Base-by-base conservation (phyloP, 257 asterid species). In the Solanum bulbocastanum region DNA sequence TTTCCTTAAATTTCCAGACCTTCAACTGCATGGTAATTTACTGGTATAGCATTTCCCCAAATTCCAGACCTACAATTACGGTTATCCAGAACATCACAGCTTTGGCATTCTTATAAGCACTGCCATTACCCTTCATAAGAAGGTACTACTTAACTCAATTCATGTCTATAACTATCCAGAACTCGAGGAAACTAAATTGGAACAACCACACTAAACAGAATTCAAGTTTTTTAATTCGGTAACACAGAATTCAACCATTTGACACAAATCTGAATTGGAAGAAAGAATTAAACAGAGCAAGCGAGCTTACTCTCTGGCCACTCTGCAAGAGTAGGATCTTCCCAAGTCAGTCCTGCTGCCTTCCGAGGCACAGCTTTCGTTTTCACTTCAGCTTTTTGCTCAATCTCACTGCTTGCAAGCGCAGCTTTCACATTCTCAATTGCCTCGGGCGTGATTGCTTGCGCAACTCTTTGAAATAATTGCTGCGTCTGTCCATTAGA, bases 331-430 rank as follows among this genome's bases (percentile, higher is more conserved):
- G 98, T 92, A 40, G 99, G 98, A 90, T 96, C 99, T 91, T 65
- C 72, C 72, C 72, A 65, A 65, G 32, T 65, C 72, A 94, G 98
- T 83, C 99, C 99, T 15, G 99, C 99, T 60, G 98, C 99, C 91
- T 96, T 96, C 46, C 99, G 92, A 33, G 99, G 99, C 88, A 96
- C 25, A 40, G 99, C 98, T 92, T 93, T 94, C 96, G 94, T 97
- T 91, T 93, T 97, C 20, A 96, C 94, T 90, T 95, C 99, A 22
- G 98, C 96, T 93, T 97, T 97, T 92, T 95, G 98, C 90, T 97
- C 98, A 16, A 93, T 89, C 88, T 94, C 99, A 36, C 99, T 94
- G 91, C 93, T 96, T 2, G 99, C 99, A 78, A 95, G 95, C 5
- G 99, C 99, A 90, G 99, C 98, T 91, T 97, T 96, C 90, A 97